Percentiles rank a stretch among this genome's conserved stretches.
Conservation (phyloP, 2,329 filamentous ascomycete genomes). For the Niveomyces coronatus region DNA sequence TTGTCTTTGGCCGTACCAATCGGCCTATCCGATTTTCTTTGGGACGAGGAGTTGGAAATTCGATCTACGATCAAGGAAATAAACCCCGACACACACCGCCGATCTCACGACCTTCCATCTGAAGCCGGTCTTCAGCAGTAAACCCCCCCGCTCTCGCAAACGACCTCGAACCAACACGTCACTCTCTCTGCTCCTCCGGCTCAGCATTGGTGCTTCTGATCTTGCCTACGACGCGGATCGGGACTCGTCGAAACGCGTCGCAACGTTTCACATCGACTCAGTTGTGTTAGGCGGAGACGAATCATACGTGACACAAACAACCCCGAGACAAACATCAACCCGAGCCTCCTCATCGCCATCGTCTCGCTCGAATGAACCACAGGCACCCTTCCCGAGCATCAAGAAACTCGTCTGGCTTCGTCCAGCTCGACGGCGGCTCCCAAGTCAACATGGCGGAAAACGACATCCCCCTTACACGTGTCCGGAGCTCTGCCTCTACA, state of each 20-base stretch:
- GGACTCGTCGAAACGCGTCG: no score
- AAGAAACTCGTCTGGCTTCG: conserved; percentile 31
- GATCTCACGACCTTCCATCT: conserved; percentile 8
- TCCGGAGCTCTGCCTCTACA: conserved; percentile 44
- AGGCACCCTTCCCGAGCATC: conserved; percentile 24
- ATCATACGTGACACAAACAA: conserved; percentile 4
- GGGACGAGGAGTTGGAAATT: not conserved
- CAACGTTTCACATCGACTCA: no score
- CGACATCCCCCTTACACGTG: conserved; percentile 43
- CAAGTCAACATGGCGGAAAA: conserved; percentile 25
- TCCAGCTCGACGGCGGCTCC: conserved; percentile 28
- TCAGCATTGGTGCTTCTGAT: no score
- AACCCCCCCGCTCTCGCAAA: conserved; percentile 13
- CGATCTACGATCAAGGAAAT: not conserved
- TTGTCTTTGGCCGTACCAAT: not conserved
- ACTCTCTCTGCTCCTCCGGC: not conserved
- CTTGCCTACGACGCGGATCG: no score
- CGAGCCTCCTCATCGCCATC: not conserved
- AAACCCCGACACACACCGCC: not conserved
- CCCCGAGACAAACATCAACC: not conserved
- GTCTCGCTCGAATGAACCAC: conserved; percentile 16
- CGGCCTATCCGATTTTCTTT: not conserved
- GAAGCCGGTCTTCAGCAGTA: conserved; percentile 7
- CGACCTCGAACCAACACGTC: conserved; percentile 9
- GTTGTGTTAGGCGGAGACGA: conserved; percentile 2